Evolutionary conservation across 345 rosid species (phyloP).

Genomic region (Combretum micranthum): DNA sequence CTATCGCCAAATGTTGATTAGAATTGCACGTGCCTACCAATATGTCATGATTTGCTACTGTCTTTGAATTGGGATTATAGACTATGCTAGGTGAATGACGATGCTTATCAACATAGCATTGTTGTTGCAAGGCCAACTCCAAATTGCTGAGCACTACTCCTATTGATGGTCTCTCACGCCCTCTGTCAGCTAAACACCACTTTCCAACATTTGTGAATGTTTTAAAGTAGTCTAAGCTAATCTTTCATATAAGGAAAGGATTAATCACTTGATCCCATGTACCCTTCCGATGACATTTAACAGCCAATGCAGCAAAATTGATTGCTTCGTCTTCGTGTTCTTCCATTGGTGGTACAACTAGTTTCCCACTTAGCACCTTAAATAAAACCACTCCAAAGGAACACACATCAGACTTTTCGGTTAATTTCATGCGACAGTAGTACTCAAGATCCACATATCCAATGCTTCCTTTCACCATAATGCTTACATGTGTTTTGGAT

Average conservation of each 20-base stretch:
- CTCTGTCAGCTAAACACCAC: background rate
- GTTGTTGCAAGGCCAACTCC: constrained; percentile 12
- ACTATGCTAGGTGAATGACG: background rate
- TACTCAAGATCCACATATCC: constrained; percentile 23
- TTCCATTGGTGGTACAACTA: background rate
- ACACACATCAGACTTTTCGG: constrained; percentile 20
- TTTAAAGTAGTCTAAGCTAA: background rate
- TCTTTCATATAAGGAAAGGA: constrained; percentile 14
- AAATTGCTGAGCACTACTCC: constrained; percentile 7
- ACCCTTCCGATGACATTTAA: constrained; percentile 17
- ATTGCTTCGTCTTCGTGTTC: constrained; percentile 1
- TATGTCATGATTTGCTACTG: background rate
- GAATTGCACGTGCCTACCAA: background rate
- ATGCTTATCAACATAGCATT: constrained; percentile 6
- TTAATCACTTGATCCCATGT: constrained; percentile 20
- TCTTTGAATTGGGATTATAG: background rate
- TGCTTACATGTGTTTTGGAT: constrained; percentile 4
- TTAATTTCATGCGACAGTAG: constrained; percentile 3
- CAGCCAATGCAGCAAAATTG: constrained; percentile 16
- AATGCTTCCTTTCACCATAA: constrained; percentile 13
- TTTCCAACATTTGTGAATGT: constrained; percentile 3
- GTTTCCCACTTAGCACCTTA: constrained; percentile 19
- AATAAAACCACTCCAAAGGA: constrained; percentile 22
- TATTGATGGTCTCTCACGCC: constrained; percentile 10
- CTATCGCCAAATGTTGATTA: constrained; percentile 1